phyloP scores from a whole-genome alignment of 2,329 filamentous ascomycete genomes.

The Cladophialophora bantiana region DNA sequence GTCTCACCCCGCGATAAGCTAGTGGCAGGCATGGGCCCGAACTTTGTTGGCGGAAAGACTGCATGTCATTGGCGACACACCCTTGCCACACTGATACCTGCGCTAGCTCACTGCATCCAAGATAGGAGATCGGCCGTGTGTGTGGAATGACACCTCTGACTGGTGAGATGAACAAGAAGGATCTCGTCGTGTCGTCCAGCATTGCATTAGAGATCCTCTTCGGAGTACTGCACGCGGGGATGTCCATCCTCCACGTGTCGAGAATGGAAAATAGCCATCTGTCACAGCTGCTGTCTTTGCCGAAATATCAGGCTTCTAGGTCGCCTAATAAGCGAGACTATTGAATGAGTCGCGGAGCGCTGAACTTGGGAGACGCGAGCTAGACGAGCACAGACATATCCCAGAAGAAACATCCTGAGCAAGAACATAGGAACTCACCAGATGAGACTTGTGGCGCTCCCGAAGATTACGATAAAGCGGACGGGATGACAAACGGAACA shows the following conservation, averaged over 20 bases:
- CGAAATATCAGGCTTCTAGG: neutral
- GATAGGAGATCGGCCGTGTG: constrained; percentile 10
- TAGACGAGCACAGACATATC: constrained; percentile 4
- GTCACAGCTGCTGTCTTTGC: neutral
- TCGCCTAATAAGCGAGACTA: neutral
- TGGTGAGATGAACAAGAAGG: neutral
- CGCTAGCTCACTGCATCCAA: constrained; percentile 4
- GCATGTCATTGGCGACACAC: constrained; percentile 4
- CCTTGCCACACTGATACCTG: neutral
- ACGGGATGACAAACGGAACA: constrained; percentile 19
- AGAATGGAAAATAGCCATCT: neutral
- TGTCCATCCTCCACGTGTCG: constrained; percentile 5
- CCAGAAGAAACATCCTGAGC: neutral
- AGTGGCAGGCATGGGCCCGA: neutral
- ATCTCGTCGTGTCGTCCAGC: constrained; percentile 11
- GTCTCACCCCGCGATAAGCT: constrained; percentile 9
- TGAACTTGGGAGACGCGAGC: neutral
- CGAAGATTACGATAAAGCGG: constrained; percentile 2
- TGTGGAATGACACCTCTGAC: neutral
- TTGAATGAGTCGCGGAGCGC: neutral
- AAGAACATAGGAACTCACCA: neutral
- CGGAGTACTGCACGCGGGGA: constrained; percentile 12
- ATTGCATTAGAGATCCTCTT: neutral
- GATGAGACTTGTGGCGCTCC: neutral
- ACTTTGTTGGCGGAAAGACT: neutral